Conservation (phyloP, 2,329 filamentous ascomycete species). For the Talaromyces sp. region DNA sequence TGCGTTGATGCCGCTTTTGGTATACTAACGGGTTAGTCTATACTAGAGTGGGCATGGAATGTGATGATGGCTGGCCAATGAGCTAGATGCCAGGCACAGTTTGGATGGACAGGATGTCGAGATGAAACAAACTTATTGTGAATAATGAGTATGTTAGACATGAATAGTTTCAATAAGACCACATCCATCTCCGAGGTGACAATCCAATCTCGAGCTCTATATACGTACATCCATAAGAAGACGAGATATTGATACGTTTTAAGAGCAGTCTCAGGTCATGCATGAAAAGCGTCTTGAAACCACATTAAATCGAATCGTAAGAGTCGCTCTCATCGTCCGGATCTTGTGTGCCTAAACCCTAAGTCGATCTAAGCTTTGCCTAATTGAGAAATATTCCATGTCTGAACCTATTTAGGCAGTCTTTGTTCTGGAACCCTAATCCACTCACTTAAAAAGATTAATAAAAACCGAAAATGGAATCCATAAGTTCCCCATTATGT, state of each 20-base stretch:
- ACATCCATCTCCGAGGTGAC: not conserved
- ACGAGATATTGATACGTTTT: too few species aligned
- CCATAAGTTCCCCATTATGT: not conserved
- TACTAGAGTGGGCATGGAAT: not conserved
- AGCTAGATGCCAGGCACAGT: not conserved
- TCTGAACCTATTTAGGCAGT: not conserved
- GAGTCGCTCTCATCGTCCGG: not conserved
- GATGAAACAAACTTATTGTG: not conserved
- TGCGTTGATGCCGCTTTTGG: not conserved
- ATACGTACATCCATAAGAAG: too few species aligned
- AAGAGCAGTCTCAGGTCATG: too few species aligned
- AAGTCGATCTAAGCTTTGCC: not conserved
- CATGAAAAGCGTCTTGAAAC: too few species aligned
- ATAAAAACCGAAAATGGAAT: not conserved
- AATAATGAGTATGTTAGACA: not conserved
- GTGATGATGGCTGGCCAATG: not conserved
- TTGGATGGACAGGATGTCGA: not conserved
- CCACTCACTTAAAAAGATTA: not conserved
- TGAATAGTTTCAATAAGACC: not conserved
- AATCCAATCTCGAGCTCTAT: too few species aligned
- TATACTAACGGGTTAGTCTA: constrained; percentile 28
- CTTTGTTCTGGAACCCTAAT: not conserved
- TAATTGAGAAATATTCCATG: not conserved
- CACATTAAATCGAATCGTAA: too few species aligned
- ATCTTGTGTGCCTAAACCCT: not conserved